phyloP scores from a whole-genome alignment of 176 grass and related monocot genomes.

The Juncus effusus region DNA sequence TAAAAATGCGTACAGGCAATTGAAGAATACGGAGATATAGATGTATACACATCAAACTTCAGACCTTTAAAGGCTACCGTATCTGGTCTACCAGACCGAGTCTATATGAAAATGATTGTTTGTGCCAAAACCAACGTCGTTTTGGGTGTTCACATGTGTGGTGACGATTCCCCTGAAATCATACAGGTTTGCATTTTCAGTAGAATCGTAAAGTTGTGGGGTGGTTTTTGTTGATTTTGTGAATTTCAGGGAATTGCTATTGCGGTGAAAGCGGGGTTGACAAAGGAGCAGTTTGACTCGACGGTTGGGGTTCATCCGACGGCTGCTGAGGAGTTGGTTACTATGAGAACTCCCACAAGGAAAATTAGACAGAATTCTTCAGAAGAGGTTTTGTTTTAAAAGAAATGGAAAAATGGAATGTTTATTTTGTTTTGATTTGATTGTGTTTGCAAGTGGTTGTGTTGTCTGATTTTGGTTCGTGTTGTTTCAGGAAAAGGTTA shows the following conservation, averaged over 20 bases:
- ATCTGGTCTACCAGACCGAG: constrained; percentile 87
- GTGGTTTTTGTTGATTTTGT: background rate
- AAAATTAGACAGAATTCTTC: constrained; percentile 48
- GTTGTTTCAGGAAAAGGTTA: constrained; percentile 51
- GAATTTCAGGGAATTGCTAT: constrained; percentile 73
- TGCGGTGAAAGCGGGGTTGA: constrained; percentile 84
- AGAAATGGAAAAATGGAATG: background rate
- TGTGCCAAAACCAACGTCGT: constrained; percentile 72
- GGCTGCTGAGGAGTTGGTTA: constrained; percentile 81
- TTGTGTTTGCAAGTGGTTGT: background rate
- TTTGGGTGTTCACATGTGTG: constrained; percentile 88
- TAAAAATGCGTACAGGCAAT: constrained; percentile 43
- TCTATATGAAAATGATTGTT: constrained; percentile 86
- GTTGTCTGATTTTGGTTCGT: constrained; percentile 20
- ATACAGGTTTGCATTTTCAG: constrained; percentile 53
- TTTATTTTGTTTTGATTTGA: background rate
- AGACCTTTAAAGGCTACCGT: constrained; percentile 83
- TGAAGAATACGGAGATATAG: constrained; percentile 66
- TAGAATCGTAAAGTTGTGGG: background rate
- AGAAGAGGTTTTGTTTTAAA: constrained; percentile 40
- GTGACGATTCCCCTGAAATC: constrained; percentile 84
- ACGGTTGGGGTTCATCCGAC: constrained; percentile 90
- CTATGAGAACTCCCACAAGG: constrained; percentile 73
- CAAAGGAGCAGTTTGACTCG: constrained; percentile 85
- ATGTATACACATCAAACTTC: constrained; percentile 77